These are phyloP conservation scores for Teunomyces barrocoloradensis DNA, from an alignment of 805 yeast species.

Conservation along the genomic window DNA sequence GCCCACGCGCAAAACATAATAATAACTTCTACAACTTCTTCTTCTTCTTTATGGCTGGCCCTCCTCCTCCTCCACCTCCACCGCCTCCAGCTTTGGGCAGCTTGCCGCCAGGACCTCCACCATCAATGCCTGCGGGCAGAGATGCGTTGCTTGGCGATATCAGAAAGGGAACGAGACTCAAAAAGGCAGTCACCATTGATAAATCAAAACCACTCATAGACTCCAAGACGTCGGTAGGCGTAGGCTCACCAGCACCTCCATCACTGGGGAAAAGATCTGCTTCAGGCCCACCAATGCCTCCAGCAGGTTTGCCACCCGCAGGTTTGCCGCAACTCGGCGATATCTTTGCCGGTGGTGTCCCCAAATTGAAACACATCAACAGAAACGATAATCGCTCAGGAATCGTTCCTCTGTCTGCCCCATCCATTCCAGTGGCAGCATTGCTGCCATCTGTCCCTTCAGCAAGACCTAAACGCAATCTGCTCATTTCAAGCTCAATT, in stretches of 20 bases:
- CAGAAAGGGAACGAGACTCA: conserved; percentile 50
- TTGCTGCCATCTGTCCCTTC: conserved; percentile 5
- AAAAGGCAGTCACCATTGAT: conserved; percentile 44
- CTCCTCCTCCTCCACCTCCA: conserved; percentile 36
- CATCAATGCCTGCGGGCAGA: conserved; percentile 27
- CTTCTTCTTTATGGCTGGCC: conserved; percentile 19
- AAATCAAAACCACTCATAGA: conserved; percentile 60
- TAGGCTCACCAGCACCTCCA: conserved; percentile 27
- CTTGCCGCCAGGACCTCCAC: conserved; percentile 20
- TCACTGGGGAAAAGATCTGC: conserved; percentile 1
- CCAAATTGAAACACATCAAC: conserved; percentile 51
- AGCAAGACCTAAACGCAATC: conserved; percentile 10
- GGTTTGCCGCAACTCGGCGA: conserved; percentile 58
- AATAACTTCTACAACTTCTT: background rate
- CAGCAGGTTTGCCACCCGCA: conserved; percentile 31
- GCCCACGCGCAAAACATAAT: too few relatives aligned
- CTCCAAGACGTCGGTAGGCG: conserved; percentile 32
- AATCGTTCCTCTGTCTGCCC: conserved; percentile 37
- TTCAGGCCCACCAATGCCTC: conserved; percentile 16
- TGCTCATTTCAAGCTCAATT: conserved; percentile 5
- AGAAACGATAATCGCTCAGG: conserved; percentile 35
- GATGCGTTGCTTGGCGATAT: conserved; percentile 74
- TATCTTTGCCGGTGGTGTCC: conserved; percentile 76
- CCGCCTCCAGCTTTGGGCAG: conserved; percentile 16
- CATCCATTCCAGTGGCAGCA: conserved; percentile 28